phyloP scores from a whole-genome alignment of 108 stramenopile species.

The Craspedostauros australis region DNA sequence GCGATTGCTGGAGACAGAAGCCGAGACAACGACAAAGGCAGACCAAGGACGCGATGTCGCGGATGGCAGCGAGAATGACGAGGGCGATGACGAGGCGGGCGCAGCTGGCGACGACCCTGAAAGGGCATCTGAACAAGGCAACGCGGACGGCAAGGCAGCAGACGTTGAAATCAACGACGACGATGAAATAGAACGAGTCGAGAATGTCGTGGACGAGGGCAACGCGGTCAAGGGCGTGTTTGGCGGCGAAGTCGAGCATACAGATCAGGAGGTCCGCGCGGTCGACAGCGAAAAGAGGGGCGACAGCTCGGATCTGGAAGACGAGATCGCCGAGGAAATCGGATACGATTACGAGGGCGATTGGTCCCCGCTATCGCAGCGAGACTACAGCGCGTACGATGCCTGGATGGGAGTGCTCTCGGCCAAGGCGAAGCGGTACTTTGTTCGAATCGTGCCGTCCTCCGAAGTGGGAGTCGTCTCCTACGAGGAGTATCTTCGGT shows the following conservation, averaged over 20 bases:
- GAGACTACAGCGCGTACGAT: constrained; percentile 38
- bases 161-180: constrained; percentile 4
- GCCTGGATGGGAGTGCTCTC: constrained; percentile 69
- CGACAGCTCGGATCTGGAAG: constrained; percentile 20
- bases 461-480: constrained; percentile 43
- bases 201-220: constrained; percentile 3
- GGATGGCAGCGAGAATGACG: no score
- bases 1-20: neutral
- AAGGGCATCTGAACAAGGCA: neutral
- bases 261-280: constrained; percentile 8
- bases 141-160: constrained; percentile 11
- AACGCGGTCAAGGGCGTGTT: constrained; percentile 1
- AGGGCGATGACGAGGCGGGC: neutral
- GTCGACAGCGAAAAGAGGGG: constrained; percentile 20
- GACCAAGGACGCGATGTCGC: no score
- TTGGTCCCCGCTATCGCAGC: constrained; percentile 6
- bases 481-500: constrained; percentile 40
- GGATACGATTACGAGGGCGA: constrained; percentile 7
- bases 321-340: constrained; percentile 14
- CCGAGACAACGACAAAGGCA: no score
- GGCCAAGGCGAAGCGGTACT: constrained; percentile 35
- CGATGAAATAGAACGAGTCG: constrained; percentile 7
- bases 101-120: constrained; percentile 12
- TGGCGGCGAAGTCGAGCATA: constrained; percentile 13
- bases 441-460: constrained; percentile 53